Conservation (phyloP, 2,329 filamentous ascomycete species). For the Scytalidium lignicola region DNA sequence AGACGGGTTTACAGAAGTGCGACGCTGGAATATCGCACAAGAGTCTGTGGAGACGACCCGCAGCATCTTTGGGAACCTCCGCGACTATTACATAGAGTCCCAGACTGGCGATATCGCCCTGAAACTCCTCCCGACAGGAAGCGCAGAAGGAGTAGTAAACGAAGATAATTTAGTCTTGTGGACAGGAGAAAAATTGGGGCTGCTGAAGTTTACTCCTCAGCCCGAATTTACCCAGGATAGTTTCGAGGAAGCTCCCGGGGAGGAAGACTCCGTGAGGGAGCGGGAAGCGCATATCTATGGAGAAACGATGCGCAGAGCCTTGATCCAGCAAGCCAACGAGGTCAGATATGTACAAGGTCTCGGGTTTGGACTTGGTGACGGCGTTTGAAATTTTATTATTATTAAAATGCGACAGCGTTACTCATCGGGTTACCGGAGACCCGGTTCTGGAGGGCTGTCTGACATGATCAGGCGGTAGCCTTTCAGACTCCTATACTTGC, state of each 20-base stretch:
- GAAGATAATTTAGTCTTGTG: slow-evolving; percentile 73
- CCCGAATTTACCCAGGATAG: slow-evolving; percentile 44
- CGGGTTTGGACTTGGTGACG: slow-evolving; percentile 38
- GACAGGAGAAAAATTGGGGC: slow-evolving; percentile 80
- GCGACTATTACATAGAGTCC: slow-evolving; percentile 28
- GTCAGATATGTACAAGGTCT: slow-evolving; percentile 67
- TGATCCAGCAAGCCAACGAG: slow-evolving; percentile 76
- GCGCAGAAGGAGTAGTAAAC: slow-evolving; percentile 34
- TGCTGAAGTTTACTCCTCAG: slow-evolving; percentile 57
- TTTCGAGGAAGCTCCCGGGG: slow-evolving; percentile 40
- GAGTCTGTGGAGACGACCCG: slow-evolving; percentile 41
- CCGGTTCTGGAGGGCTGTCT: not conserved
- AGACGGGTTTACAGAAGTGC: slow-evolving; percentile 63
- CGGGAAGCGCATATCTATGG: slow-evolving; percentile 56
- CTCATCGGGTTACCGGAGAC: not conserved
- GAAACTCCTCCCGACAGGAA: slow-evolving; percentile 57
- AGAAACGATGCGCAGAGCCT: slow-evolving; percentile 66
- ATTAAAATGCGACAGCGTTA: not conserved
- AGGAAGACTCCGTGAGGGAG: slow-evolving; percentile 45
- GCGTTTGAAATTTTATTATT: not conserved
- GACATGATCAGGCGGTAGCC: no score
- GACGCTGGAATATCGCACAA: slow-evolving; percentile 49
- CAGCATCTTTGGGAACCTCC: slow-evolving; percentile 47
- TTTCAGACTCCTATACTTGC: no score
- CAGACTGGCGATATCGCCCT: slow-evolving; percentile 68